These are phyloP conservation scores for Xylariaceae sp. DNA, from an alignment of 2,329 filamentous ascomycete genomes.

Conservation along the genomic window DNA sequence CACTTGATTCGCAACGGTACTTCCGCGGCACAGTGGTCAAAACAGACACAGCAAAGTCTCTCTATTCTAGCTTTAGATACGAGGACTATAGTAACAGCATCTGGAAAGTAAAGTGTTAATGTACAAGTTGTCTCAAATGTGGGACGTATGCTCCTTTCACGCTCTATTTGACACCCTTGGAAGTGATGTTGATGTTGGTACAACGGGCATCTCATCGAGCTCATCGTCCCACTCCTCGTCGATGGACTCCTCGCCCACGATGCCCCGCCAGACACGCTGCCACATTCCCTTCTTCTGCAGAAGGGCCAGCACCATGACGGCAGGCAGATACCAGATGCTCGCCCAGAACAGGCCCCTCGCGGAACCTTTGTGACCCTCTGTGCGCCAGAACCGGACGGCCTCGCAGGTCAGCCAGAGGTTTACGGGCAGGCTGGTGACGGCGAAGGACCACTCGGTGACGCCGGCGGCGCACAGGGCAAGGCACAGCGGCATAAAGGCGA, in stretches of 20 bases:
- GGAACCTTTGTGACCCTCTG: slow-evolving; percentile 73
- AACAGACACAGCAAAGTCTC: no score
- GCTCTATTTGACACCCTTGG: no score
- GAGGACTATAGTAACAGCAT: no score
- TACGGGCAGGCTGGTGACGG: slow-evolving; percentile 74
- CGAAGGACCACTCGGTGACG: slow-evolving; percentile 83
- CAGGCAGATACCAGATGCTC: slow-evolving; percentile 92
- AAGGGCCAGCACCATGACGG: slow-evolving; percentile 84
- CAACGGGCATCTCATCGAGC: slow-evolving; percentile 1
- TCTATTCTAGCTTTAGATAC: no score
- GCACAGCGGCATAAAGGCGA: slow-evolving; percentile 85
- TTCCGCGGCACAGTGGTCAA: no score
- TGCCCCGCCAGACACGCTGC: slow-evolving; percentile 71
- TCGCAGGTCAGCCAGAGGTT: slow-evolving; percentile 84
- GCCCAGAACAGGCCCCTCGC: slow-evolving; percentile 93
- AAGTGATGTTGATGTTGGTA: no score
- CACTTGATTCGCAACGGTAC: no score
- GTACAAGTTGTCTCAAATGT: no score
- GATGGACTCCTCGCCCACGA: slow-evolving; percentile 57
- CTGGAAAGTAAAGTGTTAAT: no score
- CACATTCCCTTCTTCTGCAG: slow-evolving; percentile 92
- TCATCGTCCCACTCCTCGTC: slow-evolving; percentile 51
- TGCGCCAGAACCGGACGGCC: slow-evolving; percentile 77
- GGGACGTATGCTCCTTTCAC: no score
- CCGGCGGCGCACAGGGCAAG: slow-evolving; percentile 73